Conservation (phyloP, 2,329 filamentous ascomycete species). For the Fusarium longipes region DNA sequence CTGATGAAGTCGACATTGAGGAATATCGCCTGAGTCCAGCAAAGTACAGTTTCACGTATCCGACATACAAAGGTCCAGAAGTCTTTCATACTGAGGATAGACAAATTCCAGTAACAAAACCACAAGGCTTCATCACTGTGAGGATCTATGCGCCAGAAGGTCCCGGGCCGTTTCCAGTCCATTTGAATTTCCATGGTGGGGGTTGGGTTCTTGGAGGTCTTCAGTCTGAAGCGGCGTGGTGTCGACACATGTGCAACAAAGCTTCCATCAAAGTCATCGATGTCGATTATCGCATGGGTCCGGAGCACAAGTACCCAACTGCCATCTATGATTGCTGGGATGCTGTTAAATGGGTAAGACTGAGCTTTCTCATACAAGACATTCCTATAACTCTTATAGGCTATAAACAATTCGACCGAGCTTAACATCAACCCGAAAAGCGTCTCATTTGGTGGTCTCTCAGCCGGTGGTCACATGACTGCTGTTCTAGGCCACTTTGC, state of each 20-base stretch:
- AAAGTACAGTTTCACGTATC: slow-evolving; percentile 8
- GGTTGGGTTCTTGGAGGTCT: background rate
- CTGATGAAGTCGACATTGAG: background rate
- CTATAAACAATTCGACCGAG: background rate
- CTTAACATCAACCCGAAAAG: background rate
- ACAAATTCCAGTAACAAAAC: background rate
- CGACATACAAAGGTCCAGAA: background rate
- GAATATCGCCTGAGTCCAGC: background rate
- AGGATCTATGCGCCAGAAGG: slow-evolving; percentile 1
- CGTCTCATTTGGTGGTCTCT: slow-evolving; percentile 4
- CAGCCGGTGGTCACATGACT: slow-evolving; percentile 2
- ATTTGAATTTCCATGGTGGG: slow-evolving; percentile 6
- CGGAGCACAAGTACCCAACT: background rate
- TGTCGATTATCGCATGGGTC: slow-evolving; percentile 10
- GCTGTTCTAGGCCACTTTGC: background rate
- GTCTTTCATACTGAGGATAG: slow-evolving; percentile 6
- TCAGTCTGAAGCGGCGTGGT: slow-evolving; percentile 2
- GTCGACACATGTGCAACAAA: slow-evolving; percentile 2
- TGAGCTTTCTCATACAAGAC: fast-evolving
- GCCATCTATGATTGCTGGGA: slow-evolving; percentile 13
- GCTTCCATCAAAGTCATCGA: background rate
- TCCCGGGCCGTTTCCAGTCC: background rate
- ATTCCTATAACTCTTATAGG: background rate
- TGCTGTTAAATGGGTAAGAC: background rate
- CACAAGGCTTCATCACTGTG: background rate